Evolutionary conservation across 371 early-diverging fungal species (phyloP), one percentile per base, ranked within the genome.

Genomic region (Mortierella polycephala): DNA sequence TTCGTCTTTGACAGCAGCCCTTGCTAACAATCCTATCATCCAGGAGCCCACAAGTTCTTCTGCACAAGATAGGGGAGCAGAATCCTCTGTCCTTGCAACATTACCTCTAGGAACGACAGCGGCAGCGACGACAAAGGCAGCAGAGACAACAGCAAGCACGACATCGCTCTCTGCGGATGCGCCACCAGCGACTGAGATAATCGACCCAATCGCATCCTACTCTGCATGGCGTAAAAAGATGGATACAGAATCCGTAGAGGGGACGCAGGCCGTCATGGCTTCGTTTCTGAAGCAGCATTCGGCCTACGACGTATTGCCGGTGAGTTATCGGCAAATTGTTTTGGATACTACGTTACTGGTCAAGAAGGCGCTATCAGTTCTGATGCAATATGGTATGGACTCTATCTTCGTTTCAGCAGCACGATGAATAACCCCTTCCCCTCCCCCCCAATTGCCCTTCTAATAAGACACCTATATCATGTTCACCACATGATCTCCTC

Each of bases 331-430:
- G 52, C 85, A 96, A 44, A 94, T 96, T 68, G 95, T 97, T 4
- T 86, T 98, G 57, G 98, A 98, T 76, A 93, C 94, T 30, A 89
- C 90, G 23, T 86, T 98, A 67, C 87, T 94, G 40, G 93, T 98
- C 40, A 95, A 95, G 76, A 97, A 96, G 81, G 98, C 96, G 41
- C 85, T 98, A 47, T 91, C 95, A 10, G 94, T 95, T 12, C 85
- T 98, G 55, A 89, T 97, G 39, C 97, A 96, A 75, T 96, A 98
- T 46, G 67, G 76, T 75, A 67, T 44, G 67, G 30, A 2, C 13
- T 44, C 5, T 39, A 8, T 46, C 51, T 18, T 18, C 44, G n/a
- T 42, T 45, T 30, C 30, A 2, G 30, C 30, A 30, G 30, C 30
- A 30, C 4, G 30, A 30, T 30, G 30, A 2, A 30, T 30, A 30